Conservation (phyloP, 352 stramenopile species). For the Phytophthora lateralis region DNA sequence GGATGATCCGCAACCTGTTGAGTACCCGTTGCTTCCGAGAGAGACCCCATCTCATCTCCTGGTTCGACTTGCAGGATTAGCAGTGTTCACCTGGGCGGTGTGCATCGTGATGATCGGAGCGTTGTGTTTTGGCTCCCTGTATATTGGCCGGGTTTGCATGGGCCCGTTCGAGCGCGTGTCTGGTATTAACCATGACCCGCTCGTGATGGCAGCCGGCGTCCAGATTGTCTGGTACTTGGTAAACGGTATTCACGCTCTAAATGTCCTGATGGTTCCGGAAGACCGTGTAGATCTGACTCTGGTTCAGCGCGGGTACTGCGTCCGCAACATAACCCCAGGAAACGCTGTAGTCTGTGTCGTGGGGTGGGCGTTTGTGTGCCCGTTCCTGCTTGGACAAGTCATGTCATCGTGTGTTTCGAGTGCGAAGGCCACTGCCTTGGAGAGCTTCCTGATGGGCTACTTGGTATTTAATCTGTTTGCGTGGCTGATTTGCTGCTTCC, state of each 20-base stretch:
- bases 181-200: constrained; percentile 73
- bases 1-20: constrained; percentile 64
- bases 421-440: constrained; percentile 50
- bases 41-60: constrained; percentile 56
- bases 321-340: constrained; percentile 63
- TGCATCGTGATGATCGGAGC: constrained; percentile 63
- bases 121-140: constrained; percentile 74
- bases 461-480: constrained; percentile 70
- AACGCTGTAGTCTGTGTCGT: constrained; percentile 62
- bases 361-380: constrained; percentile 74
- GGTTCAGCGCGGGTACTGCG: constrained; percentile 65
- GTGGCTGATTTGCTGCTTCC: constrained; percentile 84
- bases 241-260: constrained; percentile 66
- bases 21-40: constrained; percentile 76
- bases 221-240: constrained; percentile 81
- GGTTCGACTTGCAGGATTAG: constrained; percentile 54
- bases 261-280: constrained; percentile 62
- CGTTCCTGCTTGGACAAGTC: constrained; percentile 72
- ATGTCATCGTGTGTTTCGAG: constrained; percentile 54
- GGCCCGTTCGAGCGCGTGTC: constrained; percentile 71
- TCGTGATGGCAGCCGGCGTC: constrained; percentile 74
- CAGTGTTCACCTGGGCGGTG: constrained; percentile 63
- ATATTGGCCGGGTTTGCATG: constrained; percentile 68
- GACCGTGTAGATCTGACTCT: constrained; percentile 66
- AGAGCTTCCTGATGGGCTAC: constrained; percentile 83